Conservation (phyloP, 805 yeast genomes). For the Ogataea haglerorum region DNA sequence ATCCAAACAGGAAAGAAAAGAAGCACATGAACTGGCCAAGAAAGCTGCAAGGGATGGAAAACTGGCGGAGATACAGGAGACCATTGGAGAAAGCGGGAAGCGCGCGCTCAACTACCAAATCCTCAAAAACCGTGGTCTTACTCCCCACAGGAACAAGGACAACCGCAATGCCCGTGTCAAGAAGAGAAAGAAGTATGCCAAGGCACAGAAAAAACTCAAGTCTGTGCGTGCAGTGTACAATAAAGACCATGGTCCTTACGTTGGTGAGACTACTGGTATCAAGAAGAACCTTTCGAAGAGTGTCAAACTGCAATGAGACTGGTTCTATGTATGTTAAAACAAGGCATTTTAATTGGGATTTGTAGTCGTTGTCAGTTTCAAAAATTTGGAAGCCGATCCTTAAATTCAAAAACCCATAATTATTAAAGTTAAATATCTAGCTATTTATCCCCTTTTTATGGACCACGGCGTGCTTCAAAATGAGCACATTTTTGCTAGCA, state of each 20-base stretch:
- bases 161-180: conserved; percentile 94
- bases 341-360: background rate
- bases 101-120: conserved; percentile 95
- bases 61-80: conserved; percentile 65
- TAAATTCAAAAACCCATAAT: background rate
- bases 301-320: conserved; percentile 59
- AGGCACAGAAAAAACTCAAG: conserved; percentile 89
- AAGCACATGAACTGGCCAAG: conserved; percentile 67
- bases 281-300: conserved; percentile 90
- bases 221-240: conserved; percentile 89
- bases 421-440: background rate
- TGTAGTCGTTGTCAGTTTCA: background rate
- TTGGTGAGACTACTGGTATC: conserved; percentile 96
- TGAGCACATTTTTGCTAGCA: background rate
- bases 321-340: background rate
- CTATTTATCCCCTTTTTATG: background rate
- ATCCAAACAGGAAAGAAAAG: conserved; percentile 52
- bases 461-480: background rate
- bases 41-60: conserved; percentile 83
- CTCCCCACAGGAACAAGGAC: conserved; percentile 90
- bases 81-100: conserved; percentile 76
- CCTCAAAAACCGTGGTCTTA: conserved; percentile 92
- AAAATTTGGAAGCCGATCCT: background rate
- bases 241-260: conserved; percentile 71
- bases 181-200: conserved; percentile 95